Percentiles rank a stretch among this genome's conserved stretches.
Conservation (phyloP, 495 filamentous ascomycete species). For the Tuber borchii region DNA sequence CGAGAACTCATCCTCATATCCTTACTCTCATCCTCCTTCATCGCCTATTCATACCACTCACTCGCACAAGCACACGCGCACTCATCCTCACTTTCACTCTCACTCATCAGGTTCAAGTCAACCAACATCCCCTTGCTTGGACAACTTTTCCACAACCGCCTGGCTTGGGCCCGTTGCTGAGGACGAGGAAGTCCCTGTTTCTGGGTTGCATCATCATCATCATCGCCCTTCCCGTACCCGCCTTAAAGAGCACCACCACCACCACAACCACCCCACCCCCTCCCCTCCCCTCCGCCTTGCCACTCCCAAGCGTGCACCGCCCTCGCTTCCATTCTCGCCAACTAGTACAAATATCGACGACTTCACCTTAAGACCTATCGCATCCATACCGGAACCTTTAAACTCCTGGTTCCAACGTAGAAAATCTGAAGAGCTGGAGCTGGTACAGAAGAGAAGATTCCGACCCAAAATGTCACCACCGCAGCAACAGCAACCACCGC, state of each 20-base stretch:
- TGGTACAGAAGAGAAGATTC: conserved; percentile 27
- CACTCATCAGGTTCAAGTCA: not conserved
- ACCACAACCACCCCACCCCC: not conserved
- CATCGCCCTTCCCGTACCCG: not conserved
- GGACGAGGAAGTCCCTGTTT: not conserved
- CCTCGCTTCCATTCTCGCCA: not conserved
- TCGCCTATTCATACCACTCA: not conserved
- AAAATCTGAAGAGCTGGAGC: conserved; percentile 32
- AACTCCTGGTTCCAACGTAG: conserved; percentile 20
- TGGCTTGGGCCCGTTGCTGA: not conserved
- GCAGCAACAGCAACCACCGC: conserved; percentile 22
- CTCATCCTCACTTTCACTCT: not conserved
- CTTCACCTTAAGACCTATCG: not conserved
- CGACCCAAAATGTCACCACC: conserved; percentile 32
- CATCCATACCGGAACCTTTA: conserved; percentile 16
- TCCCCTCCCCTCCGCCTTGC: not conserved
- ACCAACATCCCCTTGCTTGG: not conserved
- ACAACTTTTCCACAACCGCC: conserved; percentile 2
- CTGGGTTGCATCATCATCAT: not conserved
- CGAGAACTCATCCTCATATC: not conserved
- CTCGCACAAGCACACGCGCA: not conserved
- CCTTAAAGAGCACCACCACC: too few species aligned
- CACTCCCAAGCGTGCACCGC: not conserved
- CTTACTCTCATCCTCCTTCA: not conserved
- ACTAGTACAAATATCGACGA: not conserved